Evolutionary conservation across 257 asterid genomes (phyloP), one percentile per base, ranked within the genome.

Genomic region (Jacaranda copaia): DNA sequence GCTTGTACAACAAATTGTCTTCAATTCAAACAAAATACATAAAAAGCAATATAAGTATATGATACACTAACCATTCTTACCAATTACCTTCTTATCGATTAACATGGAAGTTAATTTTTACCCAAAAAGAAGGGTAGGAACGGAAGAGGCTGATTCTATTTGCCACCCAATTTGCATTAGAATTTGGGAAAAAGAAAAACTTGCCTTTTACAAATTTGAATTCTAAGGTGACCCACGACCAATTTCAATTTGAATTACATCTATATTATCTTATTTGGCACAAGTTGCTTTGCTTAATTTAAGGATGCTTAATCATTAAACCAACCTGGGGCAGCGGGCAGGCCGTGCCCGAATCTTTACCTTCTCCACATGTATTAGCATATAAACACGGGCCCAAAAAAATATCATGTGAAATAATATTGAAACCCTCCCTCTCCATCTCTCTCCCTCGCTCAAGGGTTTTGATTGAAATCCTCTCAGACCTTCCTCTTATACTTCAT

Each of bases 251-350:
- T 52, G 62, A 70, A 60, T 70, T 70, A 35, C 4, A 45, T 0
- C 35, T 63, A 20, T 55, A 63, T 56, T 70, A 73, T 32, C 20
- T 53, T n/a, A 48, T 45, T 42, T 60, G 20, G 51, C 35, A 67
- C 25, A 16, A 51, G 19, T 59, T 51, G 49, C 77, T 68, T 62
- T 79, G 78, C 82, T 62, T 81, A 70, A 68, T 59, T 84, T 73
- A 86, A 76, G 84, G 80, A 64, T 49, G 66, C 73, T 51, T 78
- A 82, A 80, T 71, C 74, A 80, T 69, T 57, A 71, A 72, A 35
- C 80, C 13, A 20, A 25, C 53, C 18, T 10, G n/a, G 89, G 48
- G 89, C 89, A 81, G 80, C 79, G 90, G 89, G 88, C 83, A 81
- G 72, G 12, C 81, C 72, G 45, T 40, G 83, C 87, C 91, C 86